A percentile compares a stretch with the other conserved stretches of the same genome.
Evolutionary conservation across 345 rosid species (phyloP).

Genomic region (Atalantia buxifolia): DNA sequence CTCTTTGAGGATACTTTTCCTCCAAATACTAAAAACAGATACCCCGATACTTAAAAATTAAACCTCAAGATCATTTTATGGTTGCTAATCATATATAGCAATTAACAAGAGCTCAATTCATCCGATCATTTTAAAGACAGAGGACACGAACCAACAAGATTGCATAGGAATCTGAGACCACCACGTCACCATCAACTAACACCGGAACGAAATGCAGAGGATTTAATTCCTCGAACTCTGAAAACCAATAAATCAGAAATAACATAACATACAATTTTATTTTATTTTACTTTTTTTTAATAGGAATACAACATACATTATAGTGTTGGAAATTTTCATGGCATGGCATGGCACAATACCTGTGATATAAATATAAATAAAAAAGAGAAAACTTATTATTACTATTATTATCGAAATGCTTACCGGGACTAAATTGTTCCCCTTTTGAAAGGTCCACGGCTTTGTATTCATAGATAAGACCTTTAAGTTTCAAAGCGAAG

Average conservation of each 20-base stretch:
- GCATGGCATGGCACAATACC: background rate
- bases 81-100: background rate
- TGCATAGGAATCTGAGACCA: constrained; percentile 51
- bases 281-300: no score
- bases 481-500: constrained; percentile 52
- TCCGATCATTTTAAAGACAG: background rate
- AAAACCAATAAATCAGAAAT: constrained; percentile 1
- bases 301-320: background rate
- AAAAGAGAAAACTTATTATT: no score
- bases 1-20: constrained; percentile 43
- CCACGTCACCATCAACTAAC: constrained; percentile 47
- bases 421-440: constrained; percentile 46
- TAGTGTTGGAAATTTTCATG: background rate
- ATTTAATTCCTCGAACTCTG: constrained; percentile 48
- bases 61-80: background rate
- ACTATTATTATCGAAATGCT: no score
- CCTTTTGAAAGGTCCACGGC: constrained; percentile 45
- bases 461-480: constrained; percentile 43
- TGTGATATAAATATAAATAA: no score
- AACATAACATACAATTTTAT: no score
- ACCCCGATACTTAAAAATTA: background rate
- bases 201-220: constrained; percentile 47
- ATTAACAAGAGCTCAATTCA: background rate
- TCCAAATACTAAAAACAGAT: constrained; percentile 38
- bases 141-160: constrained; percentile 43